Conservation (phyloP, 305 asterid species). For the Fraxinus paxiana region DNA sequence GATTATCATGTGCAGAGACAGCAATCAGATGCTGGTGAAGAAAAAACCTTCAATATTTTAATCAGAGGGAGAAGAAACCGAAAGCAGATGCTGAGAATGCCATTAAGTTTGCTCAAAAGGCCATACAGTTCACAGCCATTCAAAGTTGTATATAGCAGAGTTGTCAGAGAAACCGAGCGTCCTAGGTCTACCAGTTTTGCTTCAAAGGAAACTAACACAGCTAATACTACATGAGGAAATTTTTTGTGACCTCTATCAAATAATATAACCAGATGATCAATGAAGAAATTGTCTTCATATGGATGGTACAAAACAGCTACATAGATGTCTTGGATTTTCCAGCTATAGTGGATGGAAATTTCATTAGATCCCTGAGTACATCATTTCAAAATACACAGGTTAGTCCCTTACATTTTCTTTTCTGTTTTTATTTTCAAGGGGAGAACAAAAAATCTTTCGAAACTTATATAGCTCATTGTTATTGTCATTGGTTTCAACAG, state of each 20-base stretch:
- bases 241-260: slow-evolving; percentile 19
- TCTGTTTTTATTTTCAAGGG: background rate
- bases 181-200: slow-evolving; percentile 54
- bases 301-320: slow-evolving; percentile 22
- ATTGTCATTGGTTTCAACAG: background rate
- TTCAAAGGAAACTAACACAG: slow-evolving; percentile 45
- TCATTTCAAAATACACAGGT: slow-evolving; percentile 32
- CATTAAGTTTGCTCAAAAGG: slow-evolving; percentile 76
- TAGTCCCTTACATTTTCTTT: slow-evolving; percentile 15
- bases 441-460: background rate
- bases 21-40: slow-evolving; percentile 43
- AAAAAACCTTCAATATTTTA: slow-evolving; percentile 70
- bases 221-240: slow-evolving; percentile 42
- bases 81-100: slow-evolving; percentile 88
- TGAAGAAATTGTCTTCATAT: slow-evolving; percentile 24
- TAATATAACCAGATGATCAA: slow-evolving; percentile 29
- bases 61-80: slow-evolving; percentile 84
- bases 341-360: slow-evolving; percentile 30
- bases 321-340: slow-evolving; percentile 27
- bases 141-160: slow-evolving; percentile 87
- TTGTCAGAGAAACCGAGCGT: slow-evolving; percentile 71
- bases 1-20: slow-evolving; percentile 40
- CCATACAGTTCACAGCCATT: slow-evolving; percentile 84
- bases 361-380: slow-evolving; percentile 24
- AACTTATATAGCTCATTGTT: slow-evolving; percentile 7